These are phyloP conservation scores for Prunus yedoensis DNA, from an alignment of 331 rosid genomes.

Conservation along the genomic window DNA sequence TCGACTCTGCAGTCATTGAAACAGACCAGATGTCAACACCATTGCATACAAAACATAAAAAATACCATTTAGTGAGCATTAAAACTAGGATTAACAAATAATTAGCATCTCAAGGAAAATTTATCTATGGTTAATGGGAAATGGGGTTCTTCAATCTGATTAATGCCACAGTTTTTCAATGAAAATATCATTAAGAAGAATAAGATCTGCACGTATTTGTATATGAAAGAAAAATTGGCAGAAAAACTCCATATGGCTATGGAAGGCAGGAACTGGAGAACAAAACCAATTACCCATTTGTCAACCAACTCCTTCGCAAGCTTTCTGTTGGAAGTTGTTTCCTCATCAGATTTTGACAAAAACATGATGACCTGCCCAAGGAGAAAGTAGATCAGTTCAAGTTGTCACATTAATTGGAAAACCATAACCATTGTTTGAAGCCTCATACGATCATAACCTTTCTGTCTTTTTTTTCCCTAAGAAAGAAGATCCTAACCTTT, in stretches of 20 bases:
- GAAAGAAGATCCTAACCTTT: conserved; percentile 46
- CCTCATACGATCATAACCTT: conserved; percentile 38
- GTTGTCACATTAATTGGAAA: conserved; percentile 13
- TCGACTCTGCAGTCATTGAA: conserved; percentile 63
- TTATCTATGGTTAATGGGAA: neutral
- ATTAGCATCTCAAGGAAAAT: neutral
- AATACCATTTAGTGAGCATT: neutral
- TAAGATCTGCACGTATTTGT: neutral
- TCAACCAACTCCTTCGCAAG: conserved; percentile 94
- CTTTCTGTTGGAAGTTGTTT: conserved; percentile 76
- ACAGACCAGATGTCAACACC: neutral
- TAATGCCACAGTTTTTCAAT: too few relatives aligned
- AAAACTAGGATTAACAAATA: neutral
- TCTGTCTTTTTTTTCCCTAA: neutral
- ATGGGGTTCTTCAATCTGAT: neutral
- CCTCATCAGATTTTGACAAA: conserved; percentile 92
- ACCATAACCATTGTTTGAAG: neutral
- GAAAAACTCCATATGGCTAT: neutral
- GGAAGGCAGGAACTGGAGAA: neutral
- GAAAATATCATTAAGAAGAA: neutral
- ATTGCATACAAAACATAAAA: neutral
- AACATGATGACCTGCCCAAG: conserved; percentile 83
- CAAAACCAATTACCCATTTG: conserved; percentile 68
- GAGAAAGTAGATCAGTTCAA: conserved; percentile 13
- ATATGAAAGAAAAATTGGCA: neutral